Conservation (phyloP, 1,284 basidiomycete species). For the Puccinia coronata region DNA sequence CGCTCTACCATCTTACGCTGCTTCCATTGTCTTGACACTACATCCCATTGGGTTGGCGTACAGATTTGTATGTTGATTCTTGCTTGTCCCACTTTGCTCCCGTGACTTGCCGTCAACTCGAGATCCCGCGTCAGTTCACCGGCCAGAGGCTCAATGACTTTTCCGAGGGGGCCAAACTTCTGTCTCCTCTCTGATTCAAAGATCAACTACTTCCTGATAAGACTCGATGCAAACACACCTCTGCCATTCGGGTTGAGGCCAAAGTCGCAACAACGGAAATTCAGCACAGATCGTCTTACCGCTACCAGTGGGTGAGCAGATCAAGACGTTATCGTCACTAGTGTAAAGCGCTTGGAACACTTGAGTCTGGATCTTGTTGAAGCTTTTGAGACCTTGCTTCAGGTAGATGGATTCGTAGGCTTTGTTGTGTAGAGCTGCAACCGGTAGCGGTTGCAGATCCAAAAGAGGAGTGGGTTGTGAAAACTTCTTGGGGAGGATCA, state of each 20-base stretch:
- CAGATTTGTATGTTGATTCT: slow-evolving; percentile 88
- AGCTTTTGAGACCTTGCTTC: slow-evolving; percentile 60
- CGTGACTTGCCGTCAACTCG: slow-evolving; percentile 70
- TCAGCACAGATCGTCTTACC: slow-evolving; percentile 98
- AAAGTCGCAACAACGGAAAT: slow-evolving; percentile 86
- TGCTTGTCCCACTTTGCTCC: slow-evolving; percentile 47
- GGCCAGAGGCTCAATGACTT: slow-evolving; percentile 87
- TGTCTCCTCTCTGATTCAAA: slow-evolving; percentile 80
- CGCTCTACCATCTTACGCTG: slow-evolving; percentile 95
- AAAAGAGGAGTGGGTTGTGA: slow-evolving; percentile 87
- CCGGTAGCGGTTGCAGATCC: slow-evolving; percentile 85
- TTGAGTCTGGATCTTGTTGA: slow-evolving; percentile 99
- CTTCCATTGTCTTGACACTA: slow-evolving; percentile 90
- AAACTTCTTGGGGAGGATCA: slow-evolving; percentile 96
- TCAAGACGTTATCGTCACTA: slow-evolving; percentile 91
- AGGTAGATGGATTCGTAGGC: slow-evolving; percentile 85
- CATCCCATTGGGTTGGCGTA: slow-evolving; percentile 92
- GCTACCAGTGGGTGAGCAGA: slow-evolving; percentile 92
- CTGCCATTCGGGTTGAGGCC: slow-evolving; percentile 78
- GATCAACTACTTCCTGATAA: slow-evolving; percentile 93
- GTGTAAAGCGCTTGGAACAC: slow-evolving; percentile 97
- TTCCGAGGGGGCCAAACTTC: slow-evolving; percentile 80
- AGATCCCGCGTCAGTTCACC: slow-evolving; percentile 94
- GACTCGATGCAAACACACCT: slow-evolving; percentile 96
- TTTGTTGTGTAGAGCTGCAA: slow-evolving; percentile 86